These are phyloP conservation scores for Rhodotorula sp. DNA, from an alignment of 1,284 basidiomycete genomes.

Conservation along the genomic window DNA sequence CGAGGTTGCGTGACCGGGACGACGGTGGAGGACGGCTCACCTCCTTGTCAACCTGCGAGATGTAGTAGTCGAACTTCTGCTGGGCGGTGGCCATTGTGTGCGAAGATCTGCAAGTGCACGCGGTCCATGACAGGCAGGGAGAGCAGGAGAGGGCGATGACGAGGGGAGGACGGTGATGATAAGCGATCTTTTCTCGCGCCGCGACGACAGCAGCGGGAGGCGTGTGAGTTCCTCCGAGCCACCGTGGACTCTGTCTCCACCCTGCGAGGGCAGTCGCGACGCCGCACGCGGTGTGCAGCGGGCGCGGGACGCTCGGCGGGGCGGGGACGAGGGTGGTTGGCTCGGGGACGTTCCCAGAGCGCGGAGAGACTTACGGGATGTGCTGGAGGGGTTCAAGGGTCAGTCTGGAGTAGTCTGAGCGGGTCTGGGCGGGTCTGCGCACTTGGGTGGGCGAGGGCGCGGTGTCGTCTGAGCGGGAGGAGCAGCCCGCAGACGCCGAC, in stretches of 20 bases:
- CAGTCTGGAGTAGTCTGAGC: neutral
- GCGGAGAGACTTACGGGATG: slow-evolving; percentile 1
- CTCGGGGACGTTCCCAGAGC: neutral
- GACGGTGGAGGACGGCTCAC: slow-evolving; percentile 15
- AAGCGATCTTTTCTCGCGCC: slow-evolving; percentile 7
- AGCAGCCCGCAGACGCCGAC: neutral
- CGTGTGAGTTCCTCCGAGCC: too few species aligned
- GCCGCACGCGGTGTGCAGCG: neutral
- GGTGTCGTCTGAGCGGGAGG: neutral
- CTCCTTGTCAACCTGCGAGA: slow-evolving; percentile 47
- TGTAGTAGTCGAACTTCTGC: slow-evolving; percentile 47
- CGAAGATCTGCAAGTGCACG: neutral
- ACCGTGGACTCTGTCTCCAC: too few species aligned
- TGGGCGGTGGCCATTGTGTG: slow-evolving; percentile 41
- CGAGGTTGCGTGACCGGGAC: neutral
- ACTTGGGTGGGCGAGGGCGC: neutral
- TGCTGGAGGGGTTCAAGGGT: neutral
- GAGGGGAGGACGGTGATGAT: neutral
- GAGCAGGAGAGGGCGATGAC: neutral
- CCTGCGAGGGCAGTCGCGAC: neutral
- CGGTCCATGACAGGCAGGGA: too few species aligned
- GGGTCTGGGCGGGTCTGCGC: neutral
- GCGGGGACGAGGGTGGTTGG: neutral
- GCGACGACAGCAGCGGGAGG: neutral
- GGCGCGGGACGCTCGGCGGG: neutral